phyloP scores from a whole-genome alignment of 2,329 filamentous ascomycete species.

The Cladosporium sp. region DNA sequence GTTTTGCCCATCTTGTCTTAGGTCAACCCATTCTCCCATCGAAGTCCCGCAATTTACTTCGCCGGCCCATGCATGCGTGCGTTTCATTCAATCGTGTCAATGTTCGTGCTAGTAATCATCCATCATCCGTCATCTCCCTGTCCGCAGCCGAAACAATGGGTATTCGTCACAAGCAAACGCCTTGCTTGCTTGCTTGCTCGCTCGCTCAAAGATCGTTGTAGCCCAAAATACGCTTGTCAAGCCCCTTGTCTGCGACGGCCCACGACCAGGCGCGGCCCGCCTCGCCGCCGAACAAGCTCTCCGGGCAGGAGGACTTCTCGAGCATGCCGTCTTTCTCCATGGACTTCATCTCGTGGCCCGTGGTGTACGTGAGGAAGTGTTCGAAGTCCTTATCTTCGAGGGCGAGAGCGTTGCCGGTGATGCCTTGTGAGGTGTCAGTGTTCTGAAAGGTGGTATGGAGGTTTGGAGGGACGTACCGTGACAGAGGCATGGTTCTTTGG shows the following conservation, averaged over 20 bases:
- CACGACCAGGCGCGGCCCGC: slow-evolving; percentile 39
- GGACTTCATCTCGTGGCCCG: slow-evolving; percentile 49
- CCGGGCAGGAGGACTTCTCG: slow-evolving; percentile 46
- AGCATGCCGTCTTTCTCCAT: slow-evolving; percentile 48
- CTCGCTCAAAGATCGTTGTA: slow-evolving; percentile 43
- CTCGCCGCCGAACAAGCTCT: slow-evolving; percentile 42
- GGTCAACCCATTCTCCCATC: no score
- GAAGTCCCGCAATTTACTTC: background rate
- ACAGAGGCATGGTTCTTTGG: slow-evolving; percentile 59
- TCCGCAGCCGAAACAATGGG: background rate
- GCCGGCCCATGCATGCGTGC: background rate
- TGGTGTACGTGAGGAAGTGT: slow-evolving; percentile 54
- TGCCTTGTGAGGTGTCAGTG: slow-evolving; percentile 35
- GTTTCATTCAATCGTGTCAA: background rate
- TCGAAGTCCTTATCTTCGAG: slow-evolving; percentile 45
- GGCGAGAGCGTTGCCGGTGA: slow-evolving; percentile 58
- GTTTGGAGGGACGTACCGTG: slow-evolving; percentile 35
- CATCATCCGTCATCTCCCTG: background rate
- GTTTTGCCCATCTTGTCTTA: no score
- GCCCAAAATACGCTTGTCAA: slow-evolving; percentile 43
- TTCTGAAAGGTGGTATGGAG: background rate
- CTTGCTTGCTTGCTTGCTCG: no score
- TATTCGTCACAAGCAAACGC: no score
- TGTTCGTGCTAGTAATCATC: no score
- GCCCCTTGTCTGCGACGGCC: slow-evolving; percentile 37